These are phyloP conservation scores for Yamadazyma diospyri DNA, from an alignment of 1,139 yeast genomes.

Conservation along the genomic window DNA sequence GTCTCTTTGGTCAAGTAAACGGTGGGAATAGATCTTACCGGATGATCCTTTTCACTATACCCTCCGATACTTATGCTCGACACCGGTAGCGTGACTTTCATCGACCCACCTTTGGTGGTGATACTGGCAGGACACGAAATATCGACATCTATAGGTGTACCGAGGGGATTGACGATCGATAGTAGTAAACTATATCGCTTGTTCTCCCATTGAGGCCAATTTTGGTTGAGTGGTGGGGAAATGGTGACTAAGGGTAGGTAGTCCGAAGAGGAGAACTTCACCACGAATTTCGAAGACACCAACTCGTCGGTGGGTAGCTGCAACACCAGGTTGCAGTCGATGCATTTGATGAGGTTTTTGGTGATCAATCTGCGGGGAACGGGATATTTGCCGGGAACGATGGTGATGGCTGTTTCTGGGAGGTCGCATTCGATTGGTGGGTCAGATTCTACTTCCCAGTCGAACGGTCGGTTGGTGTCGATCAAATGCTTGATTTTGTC, in stretches of 20 bases:
- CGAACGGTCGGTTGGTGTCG: too few relatives aligned
- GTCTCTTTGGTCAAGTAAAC: conserved; percentile 28
- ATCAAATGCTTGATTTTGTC: conserved; percentile 4
- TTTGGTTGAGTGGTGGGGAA: conserved; percentile 9
- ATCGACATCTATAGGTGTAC: conserved; percentile 12
- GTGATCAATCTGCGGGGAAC: conserved; percentile 23
- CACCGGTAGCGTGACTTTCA: conserved; percentile 24
- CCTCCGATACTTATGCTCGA: conserved; percentile 20
- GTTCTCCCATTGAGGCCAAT: conserved; percentile 12
- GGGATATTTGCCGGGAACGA: conserved; percentile 16
- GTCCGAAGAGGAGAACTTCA: conserved; percentile 34
- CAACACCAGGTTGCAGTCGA: conserved; percentile 26
- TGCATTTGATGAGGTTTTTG: conserved; percentile 25
- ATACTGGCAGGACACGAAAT: conserved; percentile 14
- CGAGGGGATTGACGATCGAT: conserved; percentile 30
- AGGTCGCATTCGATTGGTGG: too few relatives aligned
- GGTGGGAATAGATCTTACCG: conserved; percentile 26
- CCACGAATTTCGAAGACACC: conserved; percentile 27
- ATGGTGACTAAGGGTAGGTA: conserved; percentile 26
- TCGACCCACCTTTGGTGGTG: conserved; percentile 1
- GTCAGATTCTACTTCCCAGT: too few relatives aligned
- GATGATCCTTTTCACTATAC: conserved; percentile 12
- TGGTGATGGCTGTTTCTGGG: too few relatives aligned
- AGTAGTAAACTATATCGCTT: conserved; percentile 19
- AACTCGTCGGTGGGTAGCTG: conserved; percentile 25